Base-by-base conservation (phyloP, 306 rosid genomes). In the Cicer bijugum region DNA sequence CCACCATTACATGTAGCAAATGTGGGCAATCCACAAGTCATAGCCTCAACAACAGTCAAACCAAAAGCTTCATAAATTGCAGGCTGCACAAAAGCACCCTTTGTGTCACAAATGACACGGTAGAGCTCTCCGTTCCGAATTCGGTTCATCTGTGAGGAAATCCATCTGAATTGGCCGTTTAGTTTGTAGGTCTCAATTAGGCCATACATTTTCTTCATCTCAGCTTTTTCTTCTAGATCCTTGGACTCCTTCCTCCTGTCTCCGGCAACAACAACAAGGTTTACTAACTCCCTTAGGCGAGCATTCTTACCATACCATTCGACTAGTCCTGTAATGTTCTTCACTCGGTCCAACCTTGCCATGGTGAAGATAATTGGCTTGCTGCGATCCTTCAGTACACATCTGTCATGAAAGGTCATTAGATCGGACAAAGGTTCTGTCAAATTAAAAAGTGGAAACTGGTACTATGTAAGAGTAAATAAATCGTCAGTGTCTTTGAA, bases 21-120 rank as follows among this genome's bases (percentile, higher is more conserved):
- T 7, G 99, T 95, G 9, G 99, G 99, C 86, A 95, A 81, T 2
- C 99, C 99, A 84, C 99, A 95, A 47, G 96, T 95, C 99, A 95
- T 95, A 71, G 99, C 91, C 83, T 95, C 99, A 44, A 95, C 88
- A 12, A 95, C 99, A 0, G 99, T 95, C 82, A 95, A 82, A 53
- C 99, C 99, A 14, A 95, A 95, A 2, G 99, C 99, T 80, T 95
- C 99, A 28, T 95, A 95, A 4, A 95, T 73, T 3, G 99, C 99
- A 38, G 99, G 99, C 89, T 95, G 99, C 82, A 95, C 99, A 19
- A 95, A 95, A 9, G 91, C 99, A 63, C 99, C 99, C 74, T 20
- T 91, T 6, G 90, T 83, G 86, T 95, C 99, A 4, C 90, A 87
- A 8, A 95, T 91, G 56, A 64, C 86, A 9, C 99, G 95, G 86